Percentiles rank a stretch among this genome's conserved stretches.
These are phyloP conservation scores for Lippia alba DNA, from an alignment of 305 asterid species.

Conservation along the genomic window DNA sequence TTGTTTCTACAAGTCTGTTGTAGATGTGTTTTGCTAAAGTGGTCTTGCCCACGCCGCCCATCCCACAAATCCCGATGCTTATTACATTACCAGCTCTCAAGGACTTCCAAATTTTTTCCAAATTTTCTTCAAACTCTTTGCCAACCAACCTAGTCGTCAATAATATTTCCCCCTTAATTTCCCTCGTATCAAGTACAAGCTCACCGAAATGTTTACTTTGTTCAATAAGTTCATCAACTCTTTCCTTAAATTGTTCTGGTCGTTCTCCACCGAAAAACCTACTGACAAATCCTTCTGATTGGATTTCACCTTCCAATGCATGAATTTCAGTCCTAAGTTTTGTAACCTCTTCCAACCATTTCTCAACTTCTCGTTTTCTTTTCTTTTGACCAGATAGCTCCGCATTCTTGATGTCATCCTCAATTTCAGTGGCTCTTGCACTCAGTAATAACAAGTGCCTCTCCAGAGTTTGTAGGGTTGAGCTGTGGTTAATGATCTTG, in stretches of 20 bases:
- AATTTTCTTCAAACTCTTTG: not conserved
- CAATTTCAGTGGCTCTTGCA: conserved; percentile 14
- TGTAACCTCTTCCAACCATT: conserved; percentile 30
- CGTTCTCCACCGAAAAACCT: conserved; percentile 6
- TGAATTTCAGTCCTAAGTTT: not conserved
- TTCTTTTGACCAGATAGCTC: conserved; percentile 30
- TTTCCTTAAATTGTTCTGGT: not conserved
- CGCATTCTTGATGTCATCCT: conserved; percentile 20
- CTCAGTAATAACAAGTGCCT: conserved; percentile 13
- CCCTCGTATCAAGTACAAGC: not conserved
- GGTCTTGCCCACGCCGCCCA: conserved; percentile 21
- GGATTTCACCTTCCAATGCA: not conserved
- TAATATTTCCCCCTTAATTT: not conserved
- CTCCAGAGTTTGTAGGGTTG: conserved; percentile 15
- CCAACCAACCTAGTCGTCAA: not conserved
- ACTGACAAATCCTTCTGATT: not conserved
- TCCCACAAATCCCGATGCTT: conserved; percentile 12
- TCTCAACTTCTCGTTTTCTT: conserved; percentile 34
- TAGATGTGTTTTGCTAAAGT: conserved; percentile 9
- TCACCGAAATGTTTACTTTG: conserved; percentile 16
- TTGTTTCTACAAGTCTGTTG: not conserved
- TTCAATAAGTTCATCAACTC: not conserved
- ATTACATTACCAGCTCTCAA: not conserved
- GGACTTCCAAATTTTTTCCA: not conserved
- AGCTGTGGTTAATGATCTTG: not conserved